Percentiles rank a stretch among this genome's conserved stretches.
Conservation (phyloP, 257 asterid genomes). For the Ballota nigra region DNA sequence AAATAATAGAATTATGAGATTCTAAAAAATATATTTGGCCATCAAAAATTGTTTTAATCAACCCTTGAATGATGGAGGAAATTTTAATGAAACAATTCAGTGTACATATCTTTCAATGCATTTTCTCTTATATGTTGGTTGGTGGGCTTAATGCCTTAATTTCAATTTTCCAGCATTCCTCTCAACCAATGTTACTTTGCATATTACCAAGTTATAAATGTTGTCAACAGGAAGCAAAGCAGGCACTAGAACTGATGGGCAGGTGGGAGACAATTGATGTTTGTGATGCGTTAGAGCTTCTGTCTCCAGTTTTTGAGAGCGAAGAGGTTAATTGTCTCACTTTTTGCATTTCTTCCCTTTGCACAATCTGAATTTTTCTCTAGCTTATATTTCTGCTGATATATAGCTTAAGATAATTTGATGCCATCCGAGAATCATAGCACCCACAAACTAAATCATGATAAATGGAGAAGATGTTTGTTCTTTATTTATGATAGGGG, state of each 20-base stretch:
- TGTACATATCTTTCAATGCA: background rate
- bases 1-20: constrained; percentile 11
- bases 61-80: background rate
- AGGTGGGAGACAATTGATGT: constrained; percentile 98
- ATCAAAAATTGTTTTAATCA: background rate
- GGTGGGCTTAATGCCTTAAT: background rate
- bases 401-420: constrained; percentile 8
- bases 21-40: background rate
- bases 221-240: constrained; percentile 87
- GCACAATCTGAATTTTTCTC: background rate
- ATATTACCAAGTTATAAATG: constrained; percentile 6
- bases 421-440: constrained; percentile 23
- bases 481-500: background rate
- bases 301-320: constrained; percentile 95
- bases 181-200: background rate
- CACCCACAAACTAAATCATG: constrained; percentile 14
- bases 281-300: constrained; percentile 94
- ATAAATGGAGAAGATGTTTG: background rate
- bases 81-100: background rate
- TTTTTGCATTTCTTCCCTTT: constrained; percentile 20
- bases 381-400: background rate
- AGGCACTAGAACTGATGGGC: constrained; percentile 90
- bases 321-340: constrained; percentile 71
- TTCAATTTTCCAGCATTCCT: background rate
- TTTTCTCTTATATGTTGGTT: background rate